Conservation (phyloP, 1,284 basidiomycete genomes). For the Apiotrichum siamense region DNA sequence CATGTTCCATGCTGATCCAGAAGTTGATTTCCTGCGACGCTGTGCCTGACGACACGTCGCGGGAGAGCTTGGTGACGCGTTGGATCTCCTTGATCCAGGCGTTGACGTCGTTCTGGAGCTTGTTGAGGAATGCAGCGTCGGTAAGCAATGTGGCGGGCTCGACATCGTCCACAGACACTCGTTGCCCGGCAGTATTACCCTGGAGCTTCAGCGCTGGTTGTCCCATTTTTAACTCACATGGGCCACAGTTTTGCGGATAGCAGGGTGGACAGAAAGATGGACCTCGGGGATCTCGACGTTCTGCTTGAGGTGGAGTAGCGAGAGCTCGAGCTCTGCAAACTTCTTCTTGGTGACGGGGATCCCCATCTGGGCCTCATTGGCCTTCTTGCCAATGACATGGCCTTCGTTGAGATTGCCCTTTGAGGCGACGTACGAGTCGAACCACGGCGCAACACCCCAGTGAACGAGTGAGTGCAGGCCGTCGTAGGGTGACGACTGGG, state of each 20-base stretch:
- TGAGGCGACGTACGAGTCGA: constrained; percentile 82
- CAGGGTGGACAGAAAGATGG: constrained; percentile 83
- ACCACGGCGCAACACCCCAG: constrained; percentile 94
- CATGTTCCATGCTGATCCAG: constrained; percentile 90
- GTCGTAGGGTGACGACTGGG: constrained; percentile 72
- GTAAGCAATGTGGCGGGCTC: constrained; percentile 53
- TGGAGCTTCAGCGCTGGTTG: neutral
- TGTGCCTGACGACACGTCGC: constrained; percentile 91
- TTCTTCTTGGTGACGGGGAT: constrained; percentile 99
- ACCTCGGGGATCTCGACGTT: constrained; percentile 99
- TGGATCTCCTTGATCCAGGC: constrained; percentile 98
- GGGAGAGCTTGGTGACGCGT: constrained; percentile 84
- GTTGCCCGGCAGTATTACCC: constrained; percentile 30
- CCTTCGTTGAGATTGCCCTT: constrained; percentile 44
- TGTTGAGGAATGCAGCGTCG: constrained; percentile 89
- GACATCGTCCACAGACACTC: constrained; percentile 45
- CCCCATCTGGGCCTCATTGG: constrained; percentile 74
- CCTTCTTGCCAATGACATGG: constrained; percentile 58
- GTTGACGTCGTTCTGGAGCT: constrained; percentile 89
- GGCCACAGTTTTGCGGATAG: constrained; percentile 81
- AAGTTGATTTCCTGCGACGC: constrained; percentile 99
- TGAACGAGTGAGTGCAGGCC: constrained; percentile 94
- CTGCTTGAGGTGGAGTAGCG: constrained; percentile 90
- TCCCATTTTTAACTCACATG: constrained; percentile 48
- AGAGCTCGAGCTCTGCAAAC: constrained; percentile 96